phyloP scores from a whole-genome alignment of 768 basidiomycete species.

The Termitomyces sp. region DNA sequence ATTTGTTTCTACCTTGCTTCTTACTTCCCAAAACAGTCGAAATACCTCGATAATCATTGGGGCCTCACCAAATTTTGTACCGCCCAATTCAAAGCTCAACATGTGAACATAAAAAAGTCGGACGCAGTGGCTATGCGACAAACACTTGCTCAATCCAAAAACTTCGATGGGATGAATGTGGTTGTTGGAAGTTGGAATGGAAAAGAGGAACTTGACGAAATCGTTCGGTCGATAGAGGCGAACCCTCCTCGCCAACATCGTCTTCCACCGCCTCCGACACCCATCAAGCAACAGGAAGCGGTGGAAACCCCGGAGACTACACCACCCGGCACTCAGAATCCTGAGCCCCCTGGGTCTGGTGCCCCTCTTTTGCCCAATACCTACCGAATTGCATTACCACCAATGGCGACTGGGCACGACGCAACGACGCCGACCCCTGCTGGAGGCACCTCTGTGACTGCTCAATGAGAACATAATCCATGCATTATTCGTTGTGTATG shows the following conservation, averaged over 20 bases:
- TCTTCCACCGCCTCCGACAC: conserved; percentile 18
- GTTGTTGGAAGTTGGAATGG: conserved; percentile 53
- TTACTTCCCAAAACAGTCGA: conserved; percentile 30
- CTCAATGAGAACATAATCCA: not conserved
- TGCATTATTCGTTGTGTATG: not conserved
- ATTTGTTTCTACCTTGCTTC: not conserved
- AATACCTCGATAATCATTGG: conserved; percentile 77
- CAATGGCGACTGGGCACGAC: conserved; percentile 36
- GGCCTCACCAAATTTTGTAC: conserved; percentile 85
- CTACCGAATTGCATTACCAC: conserved; percentile 27
- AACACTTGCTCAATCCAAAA: conserved; percentile 53
- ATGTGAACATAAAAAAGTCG: conserved; percentile 48
- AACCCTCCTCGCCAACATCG: conserved; percentile 32
- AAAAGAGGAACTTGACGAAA: conserved; percentile 52
- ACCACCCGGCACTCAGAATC: conserved; percentile 48
- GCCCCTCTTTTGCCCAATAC: conserved; percentile 45
- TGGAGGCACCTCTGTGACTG: conserved; percentile 10
- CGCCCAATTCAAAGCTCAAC: conserved; percentile 70
- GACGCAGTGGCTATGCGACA: conserved; percentile 53
- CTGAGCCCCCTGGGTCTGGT: conserved; percentile 46
- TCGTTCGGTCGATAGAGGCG: conserved; percentile 45
- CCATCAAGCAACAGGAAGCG: conserved; percentile 16
- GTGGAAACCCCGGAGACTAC: conserved; percentile 26
- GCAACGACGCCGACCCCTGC: conserved; percentile 39
- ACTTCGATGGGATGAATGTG: conserved; percentile 46